A percentile compares a stretch with the other conserved stretches of the same genome.
Evolutionary conservation across 2,329 filamentous ascomycete genomes (phyloP).

Genomic region (Fusarium chlamydosporum): DNA sequence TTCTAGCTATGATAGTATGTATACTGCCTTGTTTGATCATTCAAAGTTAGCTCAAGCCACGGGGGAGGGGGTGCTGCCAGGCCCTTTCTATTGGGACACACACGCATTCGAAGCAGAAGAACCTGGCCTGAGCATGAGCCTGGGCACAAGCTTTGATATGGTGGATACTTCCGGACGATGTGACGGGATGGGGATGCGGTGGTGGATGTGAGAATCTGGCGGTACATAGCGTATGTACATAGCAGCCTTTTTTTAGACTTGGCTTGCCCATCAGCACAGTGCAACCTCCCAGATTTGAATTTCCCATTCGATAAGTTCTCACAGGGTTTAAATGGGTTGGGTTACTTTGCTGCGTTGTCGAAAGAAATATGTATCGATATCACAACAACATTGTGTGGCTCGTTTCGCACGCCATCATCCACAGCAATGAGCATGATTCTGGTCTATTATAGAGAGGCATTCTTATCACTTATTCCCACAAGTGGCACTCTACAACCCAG

Average conservation of each 20-base stretch:
- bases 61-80: slow-evolving; percentile 3
- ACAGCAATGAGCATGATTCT: slow-evolving; percentile 41
- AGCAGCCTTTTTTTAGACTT: slow-evolving; percentile 43
- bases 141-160: slow-evolving; percentile 41
- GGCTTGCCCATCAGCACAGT: slow-evolving; percentile 26
- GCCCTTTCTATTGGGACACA: slow-evolving; percentile 35
- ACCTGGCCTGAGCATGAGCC: slow-evolving; percentile 16
- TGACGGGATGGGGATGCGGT: slow-evolving; percentile 31
- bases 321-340: slow-evolving; percentile 37
- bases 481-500: slow-evolving; percentile 10
- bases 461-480: slow-evolving; percentile 8
- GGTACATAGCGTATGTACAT: slow-evolving; percentile 1
- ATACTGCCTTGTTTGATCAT: slow-evolving; percentile 28
- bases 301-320: slow-evolving; percentile 27
- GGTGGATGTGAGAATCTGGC: slow-evolving; percentile 20
- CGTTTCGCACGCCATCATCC: slow-evolving; percentile 41
- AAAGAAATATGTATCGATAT: too few species aligned
- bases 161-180: slow-evolving; percentile 40
- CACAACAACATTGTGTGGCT: slow-evolving; percentile 33
- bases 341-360: slow-evolving; percentile 42
- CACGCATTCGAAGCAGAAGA: slow-evolving; percentile 2
- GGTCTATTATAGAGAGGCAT: slow-evolving; percentile 20
- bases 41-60: slow-evolving; percentile 29
- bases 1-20: slow-evolving; percentile 12
- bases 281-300: not conserved